Evolutionary conservation across 441 rosid genomes (phyloP), one percentile per base, ranked within the genome.

Genomic region (Kokia cookei): DNA sequence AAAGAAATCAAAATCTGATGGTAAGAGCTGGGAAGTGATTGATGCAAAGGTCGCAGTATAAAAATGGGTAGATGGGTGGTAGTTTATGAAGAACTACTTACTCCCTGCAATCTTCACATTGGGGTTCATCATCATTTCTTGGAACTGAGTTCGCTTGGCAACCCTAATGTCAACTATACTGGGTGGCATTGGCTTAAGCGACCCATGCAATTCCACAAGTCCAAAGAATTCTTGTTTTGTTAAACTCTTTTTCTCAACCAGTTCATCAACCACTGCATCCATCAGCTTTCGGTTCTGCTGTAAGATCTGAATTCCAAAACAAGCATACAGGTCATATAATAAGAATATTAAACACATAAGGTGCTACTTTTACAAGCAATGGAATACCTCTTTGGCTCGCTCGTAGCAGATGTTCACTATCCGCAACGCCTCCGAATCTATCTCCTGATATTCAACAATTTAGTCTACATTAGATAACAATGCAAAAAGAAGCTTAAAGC

Each of bases 381-480:
- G 15, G 53, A 76, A 26, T 85, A 92, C 97, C 97, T 88, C 93
- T 86, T 91, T 94, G 61, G 97, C 93, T 48, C 91, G 85, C 69
- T 86, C 90, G 47, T 92, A 92, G 79, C 98, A 88, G 77, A 61
- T 54, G 79, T 90, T 87, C 76, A 90, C 12, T 70, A 94, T 87
- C 78, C 68, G 82, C 81, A 87, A 76, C 2, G 97, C 95, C 83
- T 91, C 97, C 22, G 79, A 58, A 82, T 94, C 97, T 76, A 94
- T 89, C 51, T 86, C 95, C 98, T 94, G 86, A 74, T 79, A 67
- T 79, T 50, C 68, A 67, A 72, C 60, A 59, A 58, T 22, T 66
- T 40, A 54, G 3, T 37, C 71, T 22, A 24, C 17, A 32, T 73
- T 2, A 51, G 62, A n/a, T 48, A 48, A 57, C 53, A 43, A 17